Percentiles rank a stretch among this genome's conserved stretches.
These are phyloP conservation scores for Phascolomyces articulosus DNA, from an alignment of 371 early-diverging fungal species.

Conservation along the genomic window DNA sequence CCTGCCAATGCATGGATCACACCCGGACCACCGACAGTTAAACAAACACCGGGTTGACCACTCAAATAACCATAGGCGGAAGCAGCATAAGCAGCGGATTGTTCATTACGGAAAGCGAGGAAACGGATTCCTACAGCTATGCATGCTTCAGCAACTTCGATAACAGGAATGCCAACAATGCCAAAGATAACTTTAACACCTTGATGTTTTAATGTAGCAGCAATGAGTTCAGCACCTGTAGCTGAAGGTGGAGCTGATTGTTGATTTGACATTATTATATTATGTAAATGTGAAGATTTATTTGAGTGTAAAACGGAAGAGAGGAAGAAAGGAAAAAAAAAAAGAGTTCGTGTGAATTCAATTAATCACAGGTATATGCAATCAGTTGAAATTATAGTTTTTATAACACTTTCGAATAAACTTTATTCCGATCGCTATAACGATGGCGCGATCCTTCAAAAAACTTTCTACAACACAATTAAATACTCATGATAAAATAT, in stretches of 20 bases:
- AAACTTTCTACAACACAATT: too few species aligned
- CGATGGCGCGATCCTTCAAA: background rate
- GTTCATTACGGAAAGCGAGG: conserved; percentile 80
- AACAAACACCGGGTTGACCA: conserved; percentile 74
- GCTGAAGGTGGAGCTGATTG: background rate
- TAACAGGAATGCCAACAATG: conserved; percentile 85
- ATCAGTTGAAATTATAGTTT: too few species aligned
- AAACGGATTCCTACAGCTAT: conserved; percentile 73
- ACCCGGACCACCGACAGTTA: conserved; percentile 83
- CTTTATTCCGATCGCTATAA: too few species aligned
- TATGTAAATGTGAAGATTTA: background rate
- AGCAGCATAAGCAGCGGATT: conserved; percentile 81
- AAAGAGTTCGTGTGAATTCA: too few species aligned
- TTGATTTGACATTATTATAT: conserved; percentile 1
- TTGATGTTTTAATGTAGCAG: conserved; percentile 59
- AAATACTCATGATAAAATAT: too few species aligned
- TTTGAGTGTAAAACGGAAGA: background rate
- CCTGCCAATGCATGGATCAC: conserved; percentile 81
- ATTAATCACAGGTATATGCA: background rate
- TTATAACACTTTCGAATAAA: too few species aligned
- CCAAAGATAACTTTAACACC: conserved; percentile 78
- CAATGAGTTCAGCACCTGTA: conserved; percentile 69
- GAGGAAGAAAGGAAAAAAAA: too few species aligned
- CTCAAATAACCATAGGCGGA: conserved; percentile 71
- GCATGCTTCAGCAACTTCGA: conserved; percentile 78